Evolutionary conservation across 768 basidiomycete species (phyloP), one percentile per base, ranked within the genome.

Genomic region (Rhodotorula sphaerocarpa): DNA sequence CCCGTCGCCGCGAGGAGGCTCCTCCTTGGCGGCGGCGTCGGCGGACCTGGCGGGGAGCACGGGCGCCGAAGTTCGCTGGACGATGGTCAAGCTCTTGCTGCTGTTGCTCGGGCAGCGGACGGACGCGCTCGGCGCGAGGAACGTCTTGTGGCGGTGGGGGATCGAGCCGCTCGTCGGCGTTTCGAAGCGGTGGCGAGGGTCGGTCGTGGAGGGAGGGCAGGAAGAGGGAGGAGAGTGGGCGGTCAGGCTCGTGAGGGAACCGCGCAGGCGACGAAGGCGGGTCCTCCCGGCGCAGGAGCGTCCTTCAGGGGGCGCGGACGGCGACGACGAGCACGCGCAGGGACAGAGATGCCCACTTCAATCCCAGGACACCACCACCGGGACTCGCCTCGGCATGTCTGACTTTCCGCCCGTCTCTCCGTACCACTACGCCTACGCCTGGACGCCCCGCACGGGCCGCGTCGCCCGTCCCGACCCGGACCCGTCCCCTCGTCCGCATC

Each of bases 81-180:
- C 59, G n/a, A 1, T 56, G 1, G 34, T 57, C 50, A 56, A 56
- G 50, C 41, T 60, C 30, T 10, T 65, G 5, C 21, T 60, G 2
- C 50, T 65, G 15, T 59, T 57, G 63, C 16, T 16, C 16, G 63
- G 58, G 6, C 36, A 56, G 44, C 50, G 63, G 54, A 30, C 36
- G 36, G 63, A 65, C 25, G 53, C 47, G 30, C 55, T 44, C 14
- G 63, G 63, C 18, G 63, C 63, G 20, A 65, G 51, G 43, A 60
- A 57, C n/a, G 28, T 65, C 23, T 7, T 65, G 58, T 65, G 54
- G 43, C 54, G 56, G 20, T 54, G 63, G 58, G 14, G 55, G 20
- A 16, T 65, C 30, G 50, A 27, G 25, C 63, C 63, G 6, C 1
- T 65, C 15, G 27, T 64, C 2, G 33, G 42, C 25, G 50, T 31